Conservation (phyloP, 2,329 filamentous ascomycete species). For the Colletotrichum truncatum region DNA sequence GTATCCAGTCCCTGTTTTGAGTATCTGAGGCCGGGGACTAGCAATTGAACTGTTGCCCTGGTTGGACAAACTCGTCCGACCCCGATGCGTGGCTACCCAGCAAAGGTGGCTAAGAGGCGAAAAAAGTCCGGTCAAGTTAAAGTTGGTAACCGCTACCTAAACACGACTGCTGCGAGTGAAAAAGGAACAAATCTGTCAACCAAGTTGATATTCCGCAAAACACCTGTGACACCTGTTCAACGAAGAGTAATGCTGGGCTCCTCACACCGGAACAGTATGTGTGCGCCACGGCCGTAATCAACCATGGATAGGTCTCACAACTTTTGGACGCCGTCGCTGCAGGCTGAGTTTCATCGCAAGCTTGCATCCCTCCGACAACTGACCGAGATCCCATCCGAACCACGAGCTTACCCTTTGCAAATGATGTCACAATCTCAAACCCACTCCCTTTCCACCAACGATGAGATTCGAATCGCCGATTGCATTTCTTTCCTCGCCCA, state of each 20-base stretch:
- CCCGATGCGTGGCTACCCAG: too few relatives aligned
- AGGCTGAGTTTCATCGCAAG: background rate
- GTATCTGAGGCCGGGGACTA: too few relatives aligned
- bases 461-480: background rate
- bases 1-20: too few relatives aligned
- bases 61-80: too few relatives aligned
- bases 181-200: background rate
- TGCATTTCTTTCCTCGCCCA: background rate
- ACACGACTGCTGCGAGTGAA: too few relatives aligned
- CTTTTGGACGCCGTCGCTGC: background rate
- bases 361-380: background rate
- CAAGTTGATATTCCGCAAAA: background rate
- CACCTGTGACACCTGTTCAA: too few relatives aligned
- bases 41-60: too few relatives aligned
- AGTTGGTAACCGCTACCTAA: too few relatives aligned
- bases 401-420: background rate
- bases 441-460: background rate
- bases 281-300: background rate
- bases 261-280: background rate
- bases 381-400: background rate
- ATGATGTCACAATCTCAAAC: background rate
- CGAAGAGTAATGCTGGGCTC: background rate
- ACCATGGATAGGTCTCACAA: background rate
- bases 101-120: too few relatives aligned
- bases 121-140: too few relatives aligned